Evolutionary conservation across 1,139 yeast genomes (phyloP), one percentile per base, ranked within the genome.

Genomic region (Blastobotrys apis): DNA sequence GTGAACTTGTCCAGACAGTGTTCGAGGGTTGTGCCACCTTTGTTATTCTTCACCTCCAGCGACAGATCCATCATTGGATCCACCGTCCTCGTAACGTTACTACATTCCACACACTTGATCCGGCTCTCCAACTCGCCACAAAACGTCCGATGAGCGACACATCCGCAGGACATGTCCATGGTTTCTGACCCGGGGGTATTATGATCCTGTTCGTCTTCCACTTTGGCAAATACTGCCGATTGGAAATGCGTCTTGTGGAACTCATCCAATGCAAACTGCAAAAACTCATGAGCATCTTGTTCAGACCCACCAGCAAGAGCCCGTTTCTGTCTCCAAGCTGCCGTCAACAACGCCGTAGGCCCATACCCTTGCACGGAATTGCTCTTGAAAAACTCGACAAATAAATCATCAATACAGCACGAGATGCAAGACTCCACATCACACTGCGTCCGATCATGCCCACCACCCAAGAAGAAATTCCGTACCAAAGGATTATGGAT

Each of bases 251-350:
- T 47, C 33, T 63, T 54, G 64, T 92, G 98, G 45, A 92, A 67
- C 63, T 87, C 95, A 62, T 90, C 85, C 37, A 90, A 71, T 25
- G 90, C 60, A 62, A 90, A 88, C 61, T 92, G 97, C 82, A 95
- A 81, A 64, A 90, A 92, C 63, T 92, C 98, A 65, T 92, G 98
- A 0, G 98, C 97, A 63, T 92, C 98, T 65, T 92, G 98, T 65
- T 92, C 97, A 39, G 92, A 84, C 53, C 88, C 88, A 1, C 98
- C 98, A 0, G 97, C 95, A 47, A 92, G 74, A 21, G 88, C 77
- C 54, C 82, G 77, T 57, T 86, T 84, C 46, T 83, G 80, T 56
- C 78, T 80, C 95, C 95, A 87, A 1, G 95, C 83, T 10, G 95
- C 84, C 33, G 77, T 75, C 44, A 90, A 69, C 38, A 90, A 66